Conservation (phyloP, 1,284 basidiomycete species). For the Ganoderma lingzhi region DNA sequence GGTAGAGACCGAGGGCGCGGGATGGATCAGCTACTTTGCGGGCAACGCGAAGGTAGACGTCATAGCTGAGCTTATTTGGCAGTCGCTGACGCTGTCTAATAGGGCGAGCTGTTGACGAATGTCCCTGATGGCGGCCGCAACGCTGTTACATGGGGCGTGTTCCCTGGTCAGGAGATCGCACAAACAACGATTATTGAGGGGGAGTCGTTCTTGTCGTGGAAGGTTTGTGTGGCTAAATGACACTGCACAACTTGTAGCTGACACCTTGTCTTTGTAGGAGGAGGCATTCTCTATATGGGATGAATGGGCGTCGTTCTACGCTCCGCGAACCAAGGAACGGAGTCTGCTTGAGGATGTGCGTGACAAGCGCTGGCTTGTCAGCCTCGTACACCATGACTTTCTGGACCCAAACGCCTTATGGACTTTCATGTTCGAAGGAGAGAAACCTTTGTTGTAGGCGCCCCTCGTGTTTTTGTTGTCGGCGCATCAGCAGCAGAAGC, state of each 20-base stretch:
- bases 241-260: background rate
- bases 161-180: conserved; percentile 95
- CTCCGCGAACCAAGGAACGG: conserved; percentile 78
- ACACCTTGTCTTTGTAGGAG: conserved; percentile 60
- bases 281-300: conserved; percentile 98
- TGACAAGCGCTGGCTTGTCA: conserved; percentile 89
- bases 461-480: background rate
- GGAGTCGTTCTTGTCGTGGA: conserved; percentile 93
- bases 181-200: conserved; percentile 98
- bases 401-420: conserved; percentile 86
- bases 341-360: conserved; percentile 77
- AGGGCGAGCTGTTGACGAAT: conserved; percentile 89
- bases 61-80: background rate
- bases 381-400: conserved; percentile 95
- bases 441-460: conserved; percentile 19
- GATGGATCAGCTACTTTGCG: conserved; percentile 88
- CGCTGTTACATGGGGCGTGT: conserved; percentile 99
- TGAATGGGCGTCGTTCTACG: conserved; percentile 93
- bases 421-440: conserved; percentile 74
- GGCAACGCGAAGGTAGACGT: conserved; percentile 75
- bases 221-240: conserved; percentile 56
- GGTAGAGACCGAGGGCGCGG: conserved; percentile 62
- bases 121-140: conserved; percentile 84
- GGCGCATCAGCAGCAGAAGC: background rate
- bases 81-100: conserved; percentile 57